A percentile compares a stretch with the other conserved stretches of the same genome.
These are phyloP conservation scores for Aristolochia contorta DNA, from an alignment of 164 flowering plant genomes.

Conservation along the genomic window DNA sequence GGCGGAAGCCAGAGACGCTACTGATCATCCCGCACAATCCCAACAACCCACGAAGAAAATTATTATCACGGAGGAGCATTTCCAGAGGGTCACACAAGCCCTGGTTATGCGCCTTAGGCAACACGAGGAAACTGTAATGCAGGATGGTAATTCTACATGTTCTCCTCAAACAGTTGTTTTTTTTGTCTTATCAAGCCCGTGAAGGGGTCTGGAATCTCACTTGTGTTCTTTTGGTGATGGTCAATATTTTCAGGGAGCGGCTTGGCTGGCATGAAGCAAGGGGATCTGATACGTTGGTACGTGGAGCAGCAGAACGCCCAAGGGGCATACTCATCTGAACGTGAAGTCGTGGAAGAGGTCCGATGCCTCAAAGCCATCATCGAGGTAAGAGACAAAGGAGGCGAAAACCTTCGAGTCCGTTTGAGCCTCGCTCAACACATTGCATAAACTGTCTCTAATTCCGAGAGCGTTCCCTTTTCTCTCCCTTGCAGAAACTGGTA, in stretches of 20 bases:
- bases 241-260: slow-evolving; percentile 44
- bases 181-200: no score
- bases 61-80: slow-evolving; percentile 68
- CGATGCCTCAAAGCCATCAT: slow-evolving; percentile 64
- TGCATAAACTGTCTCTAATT: no score
- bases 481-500: slow-evolving; percentile 58
- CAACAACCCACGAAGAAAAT: slow-evolving; percentile 40
- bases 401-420: no score
- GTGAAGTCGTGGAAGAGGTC: slow-evolving; percentile 59
- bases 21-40: slow-evolving; percentile 12
- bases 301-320: slow-evolving; percentile 68
- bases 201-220: no score
- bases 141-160: slow-evolving; percentile 42
- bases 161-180: no score
- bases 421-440: no score
- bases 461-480: background rate
- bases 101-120: slow-evolving; percentile 84
- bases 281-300: slow-evolving; percentile 81
- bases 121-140: slow-evolving; percentile 62
- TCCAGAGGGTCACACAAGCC: slow-evolving; percentile 80
- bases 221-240: background rate
- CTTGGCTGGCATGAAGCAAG: slow-evolving; percentile 88
- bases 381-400: slow-evolving; percentile 46
- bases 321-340: slow-evolving; percentile 48
- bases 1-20: slow-evolving; percentile 19